Base-by-base conservation (phyloP, 257 asterid genomes). In the Orobanche coerulescens region DNA sequence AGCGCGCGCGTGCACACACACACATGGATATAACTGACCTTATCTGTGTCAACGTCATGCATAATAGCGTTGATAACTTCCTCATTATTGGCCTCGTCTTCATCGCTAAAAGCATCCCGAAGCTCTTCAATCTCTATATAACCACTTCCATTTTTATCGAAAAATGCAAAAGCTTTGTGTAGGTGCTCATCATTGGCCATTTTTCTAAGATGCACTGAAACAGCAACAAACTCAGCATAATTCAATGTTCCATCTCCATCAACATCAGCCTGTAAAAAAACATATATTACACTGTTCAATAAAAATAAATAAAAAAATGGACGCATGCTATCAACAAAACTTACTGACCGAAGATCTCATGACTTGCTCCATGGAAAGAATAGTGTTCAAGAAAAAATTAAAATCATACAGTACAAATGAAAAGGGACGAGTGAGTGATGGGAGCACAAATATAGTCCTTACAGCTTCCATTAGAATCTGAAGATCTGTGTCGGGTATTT, bases 401-500 rank as follows among this genome's bases (percentile, higher is more conserved):
- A 20, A 31, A 34, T n/a, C 31, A 7, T 2, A 20, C 2, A 6
- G 50, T 43, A 6, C 11, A 16, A 15, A 43, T 15, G 39, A 48
- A 6, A 30, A 18, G 25, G 26, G 33, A 24, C 10, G 12, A 14
- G 30, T 25, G 14, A 55, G 47, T 49, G 57, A 54, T 18, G 36
- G 28, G 10, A 10, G 11, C 33, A 14, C 28, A 11, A 46, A 49
- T 34, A 26, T 54, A 49, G n/a, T 51, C 47, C 87, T 76, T 82
- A 86, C 95, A 71, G 90, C 82, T 69, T 84, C 90, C 85, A 86
- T 81, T 62, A 86, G 78, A 70, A 79, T 78, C 68, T 84, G 85
- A 55, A 86, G 70, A 71, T 86, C 93, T 28, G 84, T 51, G 25
- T 84, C 93, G 5, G 87, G 77, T 59, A 86, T 76, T 62, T 84